Evolutionary conservation across 1,139 yeast genomes (phyloP), one percentile per base, ranked within the genome.

Genomic region (Pneumocystis murina): DNA sequence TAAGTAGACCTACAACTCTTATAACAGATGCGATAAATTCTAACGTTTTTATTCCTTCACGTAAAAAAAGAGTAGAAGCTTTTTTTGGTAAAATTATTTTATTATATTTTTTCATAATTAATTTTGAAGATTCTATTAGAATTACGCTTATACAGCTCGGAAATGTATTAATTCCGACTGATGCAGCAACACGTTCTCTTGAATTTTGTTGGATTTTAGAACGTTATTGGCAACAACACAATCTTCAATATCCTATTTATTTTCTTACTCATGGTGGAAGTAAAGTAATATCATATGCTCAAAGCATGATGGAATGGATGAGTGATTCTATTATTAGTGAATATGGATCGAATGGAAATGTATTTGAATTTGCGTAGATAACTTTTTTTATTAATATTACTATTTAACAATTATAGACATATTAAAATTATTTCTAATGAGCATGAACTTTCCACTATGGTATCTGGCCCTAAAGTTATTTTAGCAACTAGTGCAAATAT

Each of bases 221-320:
- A 71, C 77, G 78, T 59, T 77, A 78, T 65, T 79, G 81, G 60
- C 79, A 82, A 3, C 81, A 84, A 16, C 65, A 71, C 7, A 61
- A 62, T 24, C 76, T 76, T 24, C 76, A 75, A 63, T 75, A 84
- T 17, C 96, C 96, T 0, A 84, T 94, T 14, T 77, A 87, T 61
- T 80, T 89, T 68, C 75, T 87, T 38, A 84, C 95, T 3, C 85
- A 85, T 70, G 85, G 91, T 0, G 95, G 95, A 24, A 82, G 89
- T 0, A 84, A 92, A 71, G 81, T 87, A 1, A 75, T 92, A 68
- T 81, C 86, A 55, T 89, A 87, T 72, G 96, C 97, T 0, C 83
- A 90, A 24, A 86, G 89, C 65, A 86, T 92, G 84, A 75, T 91
- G 35, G 98, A 94, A 75, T 94, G 97, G 97, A 87, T 92, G 92